Percentiles rank a stretch among this genome's conserved stretches.
Evolutionary conservation across 2,329 filamentous ascomycete species (phyloP).

Genomic region (Paecilomyces variotii): DNA sequence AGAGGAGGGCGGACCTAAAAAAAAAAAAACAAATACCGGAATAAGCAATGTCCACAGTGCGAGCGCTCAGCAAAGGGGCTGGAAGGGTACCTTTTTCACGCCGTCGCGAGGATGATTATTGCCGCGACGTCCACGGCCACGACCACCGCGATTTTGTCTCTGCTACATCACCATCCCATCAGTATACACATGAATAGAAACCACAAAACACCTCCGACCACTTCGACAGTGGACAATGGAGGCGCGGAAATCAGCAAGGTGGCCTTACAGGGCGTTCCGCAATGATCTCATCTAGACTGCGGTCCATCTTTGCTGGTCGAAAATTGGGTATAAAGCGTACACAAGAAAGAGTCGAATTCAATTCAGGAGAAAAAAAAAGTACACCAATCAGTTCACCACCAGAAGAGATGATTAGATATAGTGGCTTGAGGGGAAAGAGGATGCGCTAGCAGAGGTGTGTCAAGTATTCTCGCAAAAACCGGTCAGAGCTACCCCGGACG

Average conservation of each 20-base stretch:
- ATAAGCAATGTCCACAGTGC: constrained; percentile 6
- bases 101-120: constrained; percentile 67
- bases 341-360: background rate
- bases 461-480: background rate
- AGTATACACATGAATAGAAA: background rate
- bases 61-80: constrained; percentile 8
- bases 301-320: constrained; percentile 45
- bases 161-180: background rate
- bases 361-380: background rate
- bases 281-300: constrained; percentile 58
- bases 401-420: background rate
- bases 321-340: background rate
- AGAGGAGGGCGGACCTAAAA: constrained; percentile 38
- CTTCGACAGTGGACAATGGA: background rate
- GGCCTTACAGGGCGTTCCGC: constrained; percentile 49
- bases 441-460: background rate
- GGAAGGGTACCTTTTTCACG: constrained; percentile 68
- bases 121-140: constrained; percentile 37
- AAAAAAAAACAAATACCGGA: constrained; percentile 3
- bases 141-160: constrained; percentile 26
- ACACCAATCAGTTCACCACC: background rate
- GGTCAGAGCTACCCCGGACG: background rate
- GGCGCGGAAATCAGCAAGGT: background rate
- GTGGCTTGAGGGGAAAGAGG: background rate
- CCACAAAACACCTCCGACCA: background rate